These are phyloP conservation scores for Alternaria dauci DNA, from an alignment of 2,329 filamentous ascomycete genomes.

Conservation along the genomic window DNA sequence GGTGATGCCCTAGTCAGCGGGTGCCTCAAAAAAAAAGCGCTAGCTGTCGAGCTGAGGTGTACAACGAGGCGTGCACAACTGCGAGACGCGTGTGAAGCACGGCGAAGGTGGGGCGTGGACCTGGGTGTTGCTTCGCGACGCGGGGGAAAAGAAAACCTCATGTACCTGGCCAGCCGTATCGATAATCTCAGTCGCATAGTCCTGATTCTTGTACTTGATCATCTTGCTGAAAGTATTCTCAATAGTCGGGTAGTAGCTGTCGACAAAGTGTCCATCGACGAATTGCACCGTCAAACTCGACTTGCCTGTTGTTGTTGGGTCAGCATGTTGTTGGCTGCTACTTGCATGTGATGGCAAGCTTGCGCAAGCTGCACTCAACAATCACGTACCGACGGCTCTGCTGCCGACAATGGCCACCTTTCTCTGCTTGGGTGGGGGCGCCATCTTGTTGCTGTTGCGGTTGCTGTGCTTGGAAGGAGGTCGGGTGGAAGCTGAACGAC, in stretches of 20 bases:
- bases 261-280: conserved; percentile 97
- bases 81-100: conserved; percentile 7
- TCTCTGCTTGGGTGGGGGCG: conserved; percentile 77
- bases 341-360: conserved; percentile 22
- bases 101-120: conserved; percentile 25
- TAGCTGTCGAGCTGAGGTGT: neutral
- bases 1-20: conserved; percentile 31
- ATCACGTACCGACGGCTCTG: conserved; percentile 79
- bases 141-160: conserved; percentile 31
- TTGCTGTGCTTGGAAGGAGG: conserved; percentile 25
- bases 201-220: conserved; percentile 90
- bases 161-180: conserved; percentile 93
- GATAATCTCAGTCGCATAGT: conserved; percentile 95
- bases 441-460: conserved; percentile 58
- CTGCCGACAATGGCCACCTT: conserved; percentile 97
- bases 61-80: neutral
- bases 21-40: conserved; percentile 12
- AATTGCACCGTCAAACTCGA: conserved; percentile 96
- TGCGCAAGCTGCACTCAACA: conserved; percentile 19
- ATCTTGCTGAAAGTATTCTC: conserved; percentile 98
- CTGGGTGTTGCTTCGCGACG: conserved; percentile 21
- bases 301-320: conserved; percentile 72
- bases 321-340: conserved; percentile 19
- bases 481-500: conserved; percentile 27
- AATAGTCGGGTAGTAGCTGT: conserved; percentile 98